Evolutionary conservation across 208 protist species (phyloP).

Genomic region (Trypanosomatidae sp.): DNA sequence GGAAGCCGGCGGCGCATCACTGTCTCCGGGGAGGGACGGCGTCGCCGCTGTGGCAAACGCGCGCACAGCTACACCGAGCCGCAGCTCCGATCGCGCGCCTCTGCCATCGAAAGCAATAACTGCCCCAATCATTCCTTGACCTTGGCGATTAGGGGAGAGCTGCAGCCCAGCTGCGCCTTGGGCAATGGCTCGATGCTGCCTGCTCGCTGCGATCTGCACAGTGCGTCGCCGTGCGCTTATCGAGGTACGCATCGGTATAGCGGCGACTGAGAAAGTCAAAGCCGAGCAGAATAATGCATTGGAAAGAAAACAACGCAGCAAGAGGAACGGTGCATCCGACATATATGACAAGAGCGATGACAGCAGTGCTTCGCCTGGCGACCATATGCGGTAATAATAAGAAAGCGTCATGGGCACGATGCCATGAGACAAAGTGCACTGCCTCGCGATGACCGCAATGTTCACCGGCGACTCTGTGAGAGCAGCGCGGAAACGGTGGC

Average conservation of each 20-base stretch:
- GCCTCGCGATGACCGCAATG: background rate
- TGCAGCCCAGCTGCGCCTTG: background rate
- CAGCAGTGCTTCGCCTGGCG: background rate
- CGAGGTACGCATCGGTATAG: slow-evolving; percentile 1
- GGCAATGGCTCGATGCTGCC: background rate
- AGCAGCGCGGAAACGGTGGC: background rate
- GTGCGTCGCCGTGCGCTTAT: background rate
- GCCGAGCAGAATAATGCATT: background rate
- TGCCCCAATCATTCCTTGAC: background rate
- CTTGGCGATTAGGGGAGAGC: background rate
- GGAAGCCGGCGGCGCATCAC: background rate
- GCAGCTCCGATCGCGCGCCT: too few relatives aligned
- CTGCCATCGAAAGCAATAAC: background rate
- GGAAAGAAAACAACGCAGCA: background rate
- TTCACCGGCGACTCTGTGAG: background rate
- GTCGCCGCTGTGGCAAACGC: background rate
- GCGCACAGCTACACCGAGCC: background rate
- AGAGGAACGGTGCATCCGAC: background rate
- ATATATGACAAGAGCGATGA: background rate
- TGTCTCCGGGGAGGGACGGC: background rate
- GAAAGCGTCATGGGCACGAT: background rate
- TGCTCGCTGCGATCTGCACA: background rate
- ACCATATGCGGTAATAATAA: background rate
- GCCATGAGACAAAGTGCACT: background rate
- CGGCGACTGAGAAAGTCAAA: background rate